These are phyloP conservation scores for Beauveria sp. DNA, from an alignment of 2,329 filamentous ascomycete species.

Conservation along the genomic window DNA sequence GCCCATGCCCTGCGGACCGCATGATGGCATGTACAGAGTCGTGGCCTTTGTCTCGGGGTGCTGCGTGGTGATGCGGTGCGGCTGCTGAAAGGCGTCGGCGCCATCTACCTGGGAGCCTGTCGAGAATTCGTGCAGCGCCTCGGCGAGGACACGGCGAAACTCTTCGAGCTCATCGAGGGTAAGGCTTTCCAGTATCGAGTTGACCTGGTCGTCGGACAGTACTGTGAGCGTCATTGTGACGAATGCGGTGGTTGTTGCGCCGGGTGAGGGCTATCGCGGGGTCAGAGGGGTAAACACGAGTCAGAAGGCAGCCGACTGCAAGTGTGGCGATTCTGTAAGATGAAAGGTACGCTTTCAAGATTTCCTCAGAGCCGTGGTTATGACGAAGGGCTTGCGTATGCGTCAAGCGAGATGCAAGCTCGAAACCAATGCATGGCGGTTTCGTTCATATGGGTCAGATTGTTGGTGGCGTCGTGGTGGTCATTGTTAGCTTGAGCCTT, in stretches of 20 bases:
- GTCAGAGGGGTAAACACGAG: neutral
- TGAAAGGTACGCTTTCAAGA: neutral
- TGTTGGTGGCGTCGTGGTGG: constrained; percentile 1
- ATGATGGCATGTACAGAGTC: constrained; percentile 69
- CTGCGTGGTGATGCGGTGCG: constrained; percentile 42
- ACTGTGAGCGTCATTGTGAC: constrained; percentile 49
- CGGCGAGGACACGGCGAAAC: constrained; percentile 41
- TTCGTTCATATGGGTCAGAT: neutral
- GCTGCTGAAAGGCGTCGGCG: constrained; percentile 45
- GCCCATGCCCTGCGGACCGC: constrained; percentile 53
- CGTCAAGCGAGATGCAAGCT: neutral
- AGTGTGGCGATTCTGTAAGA: neutral
- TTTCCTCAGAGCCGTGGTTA: neutral
- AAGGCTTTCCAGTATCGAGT: constrained; percentile 45
- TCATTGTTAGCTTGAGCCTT: neutral
- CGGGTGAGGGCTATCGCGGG: constrained; percentile 3
- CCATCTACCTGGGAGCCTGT: constrained; percentile 41
- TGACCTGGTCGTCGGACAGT: constrained; percentile 51
- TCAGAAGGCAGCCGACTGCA: neutral
- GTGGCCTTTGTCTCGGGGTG: constrained; percentile 44
- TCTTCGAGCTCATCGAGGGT: constrained; percentile 43
- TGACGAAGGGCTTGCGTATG: neutral
- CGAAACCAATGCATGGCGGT: neutral
- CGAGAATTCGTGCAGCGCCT: constrained; percentile 55
- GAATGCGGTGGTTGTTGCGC: neutral